A percentile compares a stretch with the other conserved stretches of the same genome.
Evolutionary conservation across 176 grass and related monocot genomes (phyloP).

Genomic region (Saccharum spontaneum): DNA sequence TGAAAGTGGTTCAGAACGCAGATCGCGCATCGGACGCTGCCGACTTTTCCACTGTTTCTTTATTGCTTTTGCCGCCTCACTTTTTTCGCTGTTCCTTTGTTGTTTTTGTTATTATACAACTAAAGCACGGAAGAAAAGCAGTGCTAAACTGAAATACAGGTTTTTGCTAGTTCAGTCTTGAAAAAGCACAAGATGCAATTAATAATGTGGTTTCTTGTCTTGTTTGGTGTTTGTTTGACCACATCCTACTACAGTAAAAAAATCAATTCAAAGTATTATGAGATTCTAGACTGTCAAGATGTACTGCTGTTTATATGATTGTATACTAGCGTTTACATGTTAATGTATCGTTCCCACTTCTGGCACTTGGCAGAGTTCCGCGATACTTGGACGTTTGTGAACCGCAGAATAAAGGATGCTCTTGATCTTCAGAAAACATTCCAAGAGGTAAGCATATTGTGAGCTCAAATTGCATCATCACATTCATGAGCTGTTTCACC

Average conservation of each 20-base stretch:
- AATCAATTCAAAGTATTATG: not conserved
- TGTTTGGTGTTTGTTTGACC: not conserved
- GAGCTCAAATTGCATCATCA: not conserved
- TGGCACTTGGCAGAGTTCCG: conserved; percentile 63
- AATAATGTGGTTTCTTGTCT: not conserved
- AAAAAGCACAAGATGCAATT: not conserved
- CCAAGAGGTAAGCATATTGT: conserved; percentile 70
- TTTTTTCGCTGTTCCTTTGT: not conserved
- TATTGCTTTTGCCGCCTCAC: not conserved
- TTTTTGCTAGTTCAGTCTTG: not conserved
- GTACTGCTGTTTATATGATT: not conserved
- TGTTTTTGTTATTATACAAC: not conserved
- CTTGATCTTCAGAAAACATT: conserved; percentile 83
- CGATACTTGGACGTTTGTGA: conserved; percentile 87
- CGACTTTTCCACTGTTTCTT: not conserved
- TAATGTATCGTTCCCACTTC: conserved; percentile 7
- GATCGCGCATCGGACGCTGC: not conserved
- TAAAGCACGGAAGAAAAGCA: not conserved
- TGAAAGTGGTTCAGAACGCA: not conserved
- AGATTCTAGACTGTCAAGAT: not conserved
- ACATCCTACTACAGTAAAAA: not conserved
- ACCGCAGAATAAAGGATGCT: conserved; percentile 67
- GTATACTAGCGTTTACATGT: not conserved
- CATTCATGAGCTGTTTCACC: not conserved
- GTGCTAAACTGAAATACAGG: not conserved